Evolutionary conservation across 495 filamentous ascomycete species (phyloP).

Genomic region (Cercophora samala): DNA sequence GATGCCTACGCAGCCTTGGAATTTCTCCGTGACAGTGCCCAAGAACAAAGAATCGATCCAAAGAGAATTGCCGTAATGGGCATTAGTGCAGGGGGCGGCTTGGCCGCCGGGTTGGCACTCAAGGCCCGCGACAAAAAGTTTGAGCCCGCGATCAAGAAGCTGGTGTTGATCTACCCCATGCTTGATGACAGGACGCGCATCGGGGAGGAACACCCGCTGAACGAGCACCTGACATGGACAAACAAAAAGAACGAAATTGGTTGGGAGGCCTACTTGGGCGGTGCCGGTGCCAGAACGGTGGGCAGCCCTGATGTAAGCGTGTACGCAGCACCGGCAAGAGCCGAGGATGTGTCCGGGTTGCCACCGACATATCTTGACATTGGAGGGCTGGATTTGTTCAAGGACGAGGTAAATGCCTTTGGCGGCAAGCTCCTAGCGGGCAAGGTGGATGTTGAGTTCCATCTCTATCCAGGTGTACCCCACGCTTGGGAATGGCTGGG

Average conservation of each 20-base stretch:
- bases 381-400: conserved; percentile 42
- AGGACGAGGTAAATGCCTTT: conserved; percentile 43
- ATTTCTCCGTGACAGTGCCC: conserved; percentile 32
- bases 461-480: conserved; percentile 49
- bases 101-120: conserved; percentile 36
- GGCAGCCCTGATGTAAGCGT: conserved; percentile 22
- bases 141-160: conserved; percentile 28
- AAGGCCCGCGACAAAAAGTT: conserved; percentile 34
- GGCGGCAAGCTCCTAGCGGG: conserved; percentile 35
- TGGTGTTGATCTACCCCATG: conserved; percentile 42
- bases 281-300: conserved; percentile 14
- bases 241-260: conserved; percentile 32
- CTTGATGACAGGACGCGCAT: conserved; percentile 39
- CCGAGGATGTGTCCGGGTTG: conserved; percentile 31
- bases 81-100: conserved; percentile 39
- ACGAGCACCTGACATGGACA: conserved; percentile 36
- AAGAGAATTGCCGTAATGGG: conserved; percentile 37
- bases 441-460: conserved; percentile 46
- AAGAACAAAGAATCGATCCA: conserved; percentile 35
- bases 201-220: conserved; percentile 25
- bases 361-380: conserved; percentile 40
- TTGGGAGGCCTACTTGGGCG: conserved; percentile 35
- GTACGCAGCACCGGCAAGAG: conserved; percentile 43
- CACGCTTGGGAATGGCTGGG: conserved; percentile 44
- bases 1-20: conserved; percentile 36